Evolutionary conservation across 371 early-diverging fungal species (phyloP), one percentile per base, ranked within the genome.

Genomic region (Mortierella sp.): DNA sequence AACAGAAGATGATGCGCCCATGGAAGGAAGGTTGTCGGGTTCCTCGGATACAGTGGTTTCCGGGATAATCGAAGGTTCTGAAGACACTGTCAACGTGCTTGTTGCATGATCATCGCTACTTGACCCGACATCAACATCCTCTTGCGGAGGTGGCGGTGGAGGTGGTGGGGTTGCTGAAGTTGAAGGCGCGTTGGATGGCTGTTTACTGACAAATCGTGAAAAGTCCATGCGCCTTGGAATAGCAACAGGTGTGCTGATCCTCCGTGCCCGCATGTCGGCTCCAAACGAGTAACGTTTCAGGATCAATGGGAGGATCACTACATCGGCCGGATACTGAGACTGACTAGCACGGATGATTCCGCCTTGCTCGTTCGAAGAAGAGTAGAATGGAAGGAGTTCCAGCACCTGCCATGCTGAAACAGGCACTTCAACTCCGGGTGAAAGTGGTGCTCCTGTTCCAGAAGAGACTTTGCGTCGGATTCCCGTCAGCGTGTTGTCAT

Each of bases 361-460:
- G 10, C 85, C 80, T 66, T 84, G 85, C 50, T 88, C 88, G 60
- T 85, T 88, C 43, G 71, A 78, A 3, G 84, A 83, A 7, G 83
- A 82, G 55, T 85, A 86, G 55, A 86, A 88, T 0, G 88, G 88
- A 12, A 88, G 60, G 12, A 88, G 73, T 31, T 86, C 83, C 40
- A 88, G 64, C 4, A 83, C 86, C 62, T 86, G 86, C 88, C 86
- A 86, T 16, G 86, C 88, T 28, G 83, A 80, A 7, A 84, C 85
- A 4, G 82, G 80, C 2, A 77, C 59, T 24, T 77, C 77, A 5
- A 77, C 77, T 13, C 70, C 77, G 12, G 77, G 77, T 0, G 77
- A 77, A 12, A 69, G 60, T 8, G 77, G 77, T 5, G 48, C 70
- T 12, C 77, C 77, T 22, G 77, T 77, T 29, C 77, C 77, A 16